These are phyloP conservation scores for Neurospora sp. DNA, from an alignment of 2,329 filamentous ascomycete species.

Conservation along the genomic window DNA sequence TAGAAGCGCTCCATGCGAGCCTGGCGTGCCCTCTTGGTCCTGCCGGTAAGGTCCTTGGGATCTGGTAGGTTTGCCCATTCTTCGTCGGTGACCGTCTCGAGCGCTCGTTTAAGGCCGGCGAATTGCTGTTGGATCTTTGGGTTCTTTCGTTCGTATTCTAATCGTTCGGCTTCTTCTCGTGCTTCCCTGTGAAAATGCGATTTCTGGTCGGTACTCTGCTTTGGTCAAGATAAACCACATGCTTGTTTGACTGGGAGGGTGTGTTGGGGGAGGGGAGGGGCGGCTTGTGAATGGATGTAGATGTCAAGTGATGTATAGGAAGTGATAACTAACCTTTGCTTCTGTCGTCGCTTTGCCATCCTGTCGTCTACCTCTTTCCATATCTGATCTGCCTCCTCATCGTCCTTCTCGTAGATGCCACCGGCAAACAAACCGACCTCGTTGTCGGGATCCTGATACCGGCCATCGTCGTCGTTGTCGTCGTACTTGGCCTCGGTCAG, in stretches of 20 bases:
- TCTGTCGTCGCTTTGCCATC: slow-evolving; percentile 83
- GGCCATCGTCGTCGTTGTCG: slow-evolving; percentile 63
- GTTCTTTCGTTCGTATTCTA: slow-evolving; percentile 95
- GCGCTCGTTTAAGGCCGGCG: slow-evolving; percentile 83
- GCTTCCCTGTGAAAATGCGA: slow-evolving; percentile 64
- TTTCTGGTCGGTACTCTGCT: slow-evolving; percentile 64
- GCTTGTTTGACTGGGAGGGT: slow-evolving; percentile 20
- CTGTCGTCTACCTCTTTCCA: slow-evolving; percentile 94
- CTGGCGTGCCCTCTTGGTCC: slow-evolving; percentile 78
- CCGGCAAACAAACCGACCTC: slow-evolving; percentile 93
- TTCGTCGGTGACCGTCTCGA: slow-evolving; percentile 82
- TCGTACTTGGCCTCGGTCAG: slow-evolving; percentile 42
- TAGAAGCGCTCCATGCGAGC: slow-evolving; percentile 81
- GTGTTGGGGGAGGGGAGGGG: background rate
- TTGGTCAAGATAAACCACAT: slow-evolving; percentile 49
- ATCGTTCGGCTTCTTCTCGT: slow-evolving; percentile 79
- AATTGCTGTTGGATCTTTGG: slow-evolving; percentile 98
- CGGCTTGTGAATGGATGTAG: slow-evolving; percentile 18
- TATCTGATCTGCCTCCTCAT: slow-evolving; percentile 94
- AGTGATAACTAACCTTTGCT: slow-evolving; percentile 62
- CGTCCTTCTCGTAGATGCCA: slow-evolving; percentile 92
- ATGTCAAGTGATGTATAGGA: background rate
- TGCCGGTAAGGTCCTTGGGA: slow-evolving; percentile 91
- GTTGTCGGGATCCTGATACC: slow-evolving; percentile 94
- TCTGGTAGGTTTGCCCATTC: slow-evolving; percentile 95